Evolutionary conservation across 2,329 filamentous ascomycete genomes (phyloP), one percentile per base, ranked within the genome.

Genomic region (Leptographium lundbergii): DNA sequence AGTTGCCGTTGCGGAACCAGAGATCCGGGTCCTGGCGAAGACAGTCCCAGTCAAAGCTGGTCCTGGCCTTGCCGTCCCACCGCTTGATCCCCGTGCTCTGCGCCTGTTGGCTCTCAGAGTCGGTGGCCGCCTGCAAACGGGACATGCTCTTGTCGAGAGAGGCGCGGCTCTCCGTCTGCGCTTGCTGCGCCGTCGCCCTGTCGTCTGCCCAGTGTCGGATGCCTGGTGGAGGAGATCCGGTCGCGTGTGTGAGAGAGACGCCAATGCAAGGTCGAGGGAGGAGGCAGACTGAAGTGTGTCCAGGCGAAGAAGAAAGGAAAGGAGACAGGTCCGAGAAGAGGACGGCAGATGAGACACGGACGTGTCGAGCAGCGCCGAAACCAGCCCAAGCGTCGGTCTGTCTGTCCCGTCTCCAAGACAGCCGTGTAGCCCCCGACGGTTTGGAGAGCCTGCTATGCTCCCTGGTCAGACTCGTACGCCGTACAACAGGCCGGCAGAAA

Each of bases 21-120:
- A 92, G 74, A 63, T 90, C 87, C 2, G 80, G 75, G 64, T 91
- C 88, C 87, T 91, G 73, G 65, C 72, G 72, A 48, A 80, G 64
- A 39, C 69, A 71, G 58, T 81, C 74, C 79, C 79, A 81, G 19
- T 70, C 65, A 17, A 67, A 65, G 57, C 69, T 74, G 1, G 72
- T 71, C 62, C 72, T 73, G 19, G 75, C 72, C 34, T 72, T 72
- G 57, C 79, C 79, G 62, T 81, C 77, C 76, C 78, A 81, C 62
- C 75, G 72, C 68, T 73, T 74, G n/a, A 80, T 66, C n/a, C 65
- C 67, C 2, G 64, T 59, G n/a, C 39, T 36, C 36, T 63, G 61
- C 3, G 66, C 58, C 10, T 62, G 61, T n/a, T 61, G 64, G 19
- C 61, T 66, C 52, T 70, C 70, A 27, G 59, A 29, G 48, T 62